A percentile compares a stretch with the other conserved stretches of the same genome.
These are phyloP conservation scores for Arachis stenosperma DNA, from an alignment of 306 rosid species.

Conservation along the genomic window DNA sequence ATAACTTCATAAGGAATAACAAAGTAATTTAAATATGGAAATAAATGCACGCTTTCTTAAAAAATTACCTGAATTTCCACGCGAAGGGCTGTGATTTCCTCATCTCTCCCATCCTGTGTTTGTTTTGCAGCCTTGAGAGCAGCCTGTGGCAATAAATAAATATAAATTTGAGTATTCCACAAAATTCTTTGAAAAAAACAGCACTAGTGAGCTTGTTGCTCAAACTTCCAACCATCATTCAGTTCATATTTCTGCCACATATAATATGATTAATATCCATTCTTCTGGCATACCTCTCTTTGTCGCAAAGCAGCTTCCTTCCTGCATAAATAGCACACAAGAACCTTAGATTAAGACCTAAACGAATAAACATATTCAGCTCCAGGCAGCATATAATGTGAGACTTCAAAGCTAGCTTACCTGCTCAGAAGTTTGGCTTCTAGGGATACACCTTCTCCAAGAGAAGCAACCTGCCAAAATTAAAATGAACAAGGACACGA, in stretches of 20 bases:
- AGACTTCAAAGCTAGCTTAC: constrained; percentile 46
- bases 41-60: background rate
- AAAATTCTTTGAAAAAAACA: constrained; percentile 37
- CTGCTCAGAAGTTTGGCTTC: constrained; percentile 94
- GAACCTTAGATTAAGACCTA: constrained; percentile 33
- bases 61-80: constrained; percentile 76
- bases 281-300: constrained; percentile 74
- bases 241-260: constrained; percentile 38
- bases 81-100: constrained; percentile 76
- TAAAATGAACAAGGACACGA: constrained; percentile 34
- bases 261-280: constrained; percentile 5
- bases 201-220: constrained; percentile 21
- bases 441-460: constrained; percentile 96
- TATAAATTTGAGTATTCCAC: constrained; percentile 39
- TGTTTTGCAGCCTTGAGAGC: constrained; percentile 93
- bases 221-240: constrained; percentile 32
- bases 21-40: constrained; percentile 26
- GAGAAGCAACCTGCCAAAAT: constrained; percentile 77
- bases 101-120: constrained; percentile 74
- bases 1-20: constrained; percentile 27
- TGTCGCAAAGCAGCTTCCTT: constrained; percentile 96
- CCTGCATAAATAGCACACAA: constrained; percentile 61
- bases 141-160: constrained; percentile 58
- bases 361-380: constrained; percentile 21
- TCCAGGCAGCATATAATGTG: constrained; percentile 7